Base-by-base conservation (phyloP, 371 early-diverging fungal species). In the Mucor mucedo region DNA sequence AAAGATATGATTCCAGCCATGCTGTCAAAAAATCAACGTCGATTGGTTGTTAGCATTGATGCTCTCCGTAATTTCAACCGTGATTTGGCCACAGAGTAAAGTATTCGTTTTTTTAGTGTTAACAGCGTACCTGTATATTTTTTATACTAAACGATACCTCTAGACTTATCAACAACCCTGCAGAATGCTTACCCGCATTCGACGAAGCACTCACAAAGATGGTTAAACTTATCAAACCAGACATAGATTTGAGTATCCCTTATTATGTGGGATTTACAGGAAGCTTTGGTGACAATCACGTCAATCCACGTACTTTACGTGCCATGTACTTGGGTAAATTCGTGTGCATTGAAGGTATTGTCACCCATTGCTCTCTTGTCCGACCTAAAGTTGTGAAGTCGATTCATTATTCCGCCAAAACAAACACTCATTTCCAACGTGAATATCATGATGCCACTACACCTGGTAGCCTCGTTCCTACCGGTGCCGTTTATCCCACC, bases 281-380 rank as follows among this genome's bases (percentile, higher is more conserved):
- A 7, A 89, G 95, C 39, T 97, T 99, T 80, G 99, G 98, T 42
- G 92, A 91, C 38, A 80, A 95, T 65, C 87, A 91, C 49, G 81
- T 98, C 58, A 93, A 90, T 60, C 99, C 99, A 11, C 87, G 99
- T 56, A 90, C 91, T n/a, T 68, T 99, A 50, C 86, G 84, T 32
- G 90, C 99, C 7, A 74, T 72, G 55, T 90, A 87, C 59, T 71
- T 99, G 27, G 95, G 97, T 30, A 92, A 91, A 72, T 81, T 99
- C 61, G 89, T 99, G 35, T 96, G 95, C 68, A 72, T 99, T 39
- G 99, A 99, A 79, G 99, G 99, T 52, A 99, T 99, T 67, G 98
- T 99, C 30, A 99, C 99, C 3, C 89, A 93, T 63, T 97, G 98
- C 86, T 98, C 98, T 30, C 84, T 98, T 54, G 98, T 99, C 2